Base-by-base conservation (phyloP, 2,329 filamentous ascomycete species). In the Ascochyta rabiei region DNA sequence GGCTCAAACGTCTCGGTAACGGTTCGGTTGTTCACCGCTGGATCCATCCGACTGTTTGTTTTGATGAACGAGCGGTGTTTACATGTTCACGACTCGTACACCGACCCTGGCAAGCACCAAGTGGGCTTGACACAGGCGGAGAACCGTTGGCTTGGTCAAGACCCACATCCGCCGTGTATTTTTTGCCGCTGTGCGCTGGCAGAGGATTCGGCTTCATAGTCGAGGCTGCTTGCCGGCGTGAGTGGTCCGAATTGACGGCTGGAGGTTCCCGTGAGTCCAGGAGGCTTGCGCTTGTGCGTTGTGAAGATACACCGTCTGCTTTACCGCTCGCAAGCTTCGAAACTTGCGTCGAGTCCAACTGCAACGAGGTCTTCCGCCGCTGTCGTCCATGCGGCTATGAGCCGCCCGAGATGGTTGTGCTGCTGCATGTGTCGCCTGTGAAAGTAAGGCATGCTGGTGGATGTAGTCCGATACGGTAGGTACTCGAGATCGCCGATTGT, bases 121-220 rank as follows among this genome's bases (percentile, higher is more conserved):
- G 47, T 55, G 52, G 52, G 42, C 24, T 37, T 31, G 46, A 42
- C 42, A 45, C 44, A 47, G 34, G 35, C 47, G 41, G 46, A 49
- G 52, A 55, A 50, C 52, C 52, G 47, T 40, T 49, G 52, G 52
- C 37, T 46, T 55, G 52, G 52, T 46, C 24, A 37, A 44, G 41
- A 26, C 34, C 52, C 52, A 55, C 52, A 24, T 42, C 37, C 37
- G 26, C 24, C 41, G 38, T 55, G 46, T 42, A 46, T 46, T 55
- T 55, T 55, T 39, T 55, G 46, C 52, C 38, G 42, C 47, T 55
- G 52, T 55, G 52, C 52, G 52, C 31, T 55, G 52, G 52, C 52
- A 55, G 42, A 55, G 52, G 41, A 50, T 50, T 50, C 37, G 52
- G 34, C 52, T 54, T 55, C 52, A 43, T 19, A 40, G 41, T 49